Evolutionary conservation across 2,329 filamentous ascomycete species (phyloP).

Genomic region (Phialophora chinensis): DNA sequence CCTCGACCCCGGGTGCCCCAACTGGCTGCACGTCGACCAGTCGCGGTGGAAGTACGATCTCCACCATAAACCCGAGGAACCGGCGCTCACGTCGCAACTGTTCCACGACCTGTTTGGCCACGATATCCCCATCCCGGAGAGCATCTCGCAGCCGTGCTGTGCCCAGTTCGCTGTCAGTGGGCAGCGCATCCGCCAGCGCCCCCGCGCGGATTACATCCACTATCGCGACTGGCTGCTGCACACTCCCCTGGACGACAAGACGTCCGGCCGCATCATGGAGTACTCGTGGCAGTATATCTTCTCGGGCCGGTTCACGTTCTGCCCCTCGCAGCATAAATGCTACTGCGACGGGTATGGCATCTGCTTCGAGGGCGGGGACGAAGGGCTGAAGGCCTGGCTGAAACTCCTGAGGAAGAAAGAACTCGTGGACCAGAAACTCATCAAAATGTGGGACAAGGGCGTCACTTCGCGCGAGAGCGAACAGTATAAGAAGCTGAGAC

Average conservation of each 20-base stretch:
- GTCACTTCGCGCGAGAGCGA: conserved; percentile 6
- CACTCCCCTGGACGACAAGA: conserved; percentile 61
- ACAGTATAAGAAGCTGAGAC: conserved; percentile 49
- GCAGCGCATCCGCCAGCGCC: conserved; percentile 63
- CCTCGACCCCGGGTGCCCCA: conserved; percentile 63
- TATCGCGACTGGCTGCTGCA: conserved; percentile 66
- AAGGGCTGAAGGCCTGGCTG: conserved; percentile 56
- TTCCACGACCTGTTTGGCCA: conserved; percentile 49
- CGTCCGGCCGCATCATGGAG: conserved; percentile 66
- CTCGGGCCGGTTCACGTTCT: conserved; percentile 55
- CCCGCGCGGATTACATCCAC: conserved; percentile 61
- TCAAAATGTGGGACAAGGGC: conserved; percentile 47
- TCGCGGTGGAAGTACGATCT: conserved; percentile 48
- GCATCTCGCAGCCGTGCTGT: conserved; percentile 67
- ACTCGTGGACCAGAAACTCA: conserved; percentile 50
- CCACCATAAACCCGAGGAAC: conserved; percentile 55
- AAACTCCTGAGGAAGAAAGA: conserved; percentile 51
- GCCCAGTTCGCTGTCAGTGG: conserved; percentile 67
- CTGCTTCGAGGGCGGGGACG: conserved; percentile 61
- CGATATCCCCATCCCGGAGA: conserved; percentile 48
- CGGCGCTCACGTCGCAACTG: conserved; percentile 51
- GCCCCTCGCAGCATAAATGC: conserved; percentile 60
- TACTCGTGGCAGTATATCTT: conserved; percentile 70
- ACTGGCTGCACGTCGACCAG: conserved; percentile 58
- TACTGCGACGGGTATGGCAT: conserved; percentile 69